Evolutionary conservation across 192 early-diverging fungal species (phyloP), one percentile per base, ranked within the genome.

Genomic region (Backusella liffmaniae): DNA sequence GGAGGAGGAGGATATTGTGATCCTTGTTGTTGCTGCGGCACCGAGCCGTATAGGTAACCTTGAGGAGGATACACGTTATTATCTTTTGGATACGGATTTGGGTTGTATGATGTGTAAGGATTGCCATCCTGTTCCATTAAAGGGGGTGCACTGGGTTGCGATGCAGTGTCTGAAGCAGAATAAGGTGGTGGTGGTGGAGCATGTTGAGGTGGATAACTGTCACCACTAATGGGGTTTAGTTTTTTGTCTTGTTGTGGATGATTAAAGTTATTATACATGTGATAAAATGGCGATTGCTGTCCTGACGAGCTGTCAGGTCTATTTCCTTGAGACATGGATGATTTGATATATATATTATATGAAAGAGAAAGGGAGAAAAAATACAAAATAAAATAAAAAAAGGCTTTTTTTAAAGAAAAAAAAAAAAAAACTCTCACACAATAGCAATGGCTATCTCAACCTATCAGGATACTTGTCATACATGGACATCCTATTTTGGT

Each of bases 111-210:
- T 49, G 46, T 16, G 18, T 49, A 49, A n/a, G 18, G 1, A 49
- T 49, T 49, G 0, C 3, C 13, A 44, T 44, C 13, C 6, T 21
- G 21, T 41, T 69, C 67, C 15, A 49, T n/a, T 15, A 69, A 69
- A 36, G 67, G 67, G 12, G 67, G 67, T 69, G 67, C 67, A 69
- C 67, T 69, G 21, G 67, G 35, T 12, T 36, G 34, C n/a, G 67
- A 37, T 69, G 35, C 16, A 37, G n/a, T 21, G 6, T 18, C 34
- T 3, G 36, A 68, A 37, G 67, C 18, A 23, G 34, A 23, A 69
- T 69, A 69, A 26, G 67, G 67, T 69, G 67, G 67, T 9, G 16
- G 21, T 9, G n/a, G 67, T 41, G 67, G 37, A 26, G 18, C 10
- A 36, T 3, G 34, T 10, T 37, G 36, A 41, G 67, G 35, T 39